phyloP scores from a whole-genome alignment of 163 green algal genomes.

The Scenedesmus sp. region DNA sequence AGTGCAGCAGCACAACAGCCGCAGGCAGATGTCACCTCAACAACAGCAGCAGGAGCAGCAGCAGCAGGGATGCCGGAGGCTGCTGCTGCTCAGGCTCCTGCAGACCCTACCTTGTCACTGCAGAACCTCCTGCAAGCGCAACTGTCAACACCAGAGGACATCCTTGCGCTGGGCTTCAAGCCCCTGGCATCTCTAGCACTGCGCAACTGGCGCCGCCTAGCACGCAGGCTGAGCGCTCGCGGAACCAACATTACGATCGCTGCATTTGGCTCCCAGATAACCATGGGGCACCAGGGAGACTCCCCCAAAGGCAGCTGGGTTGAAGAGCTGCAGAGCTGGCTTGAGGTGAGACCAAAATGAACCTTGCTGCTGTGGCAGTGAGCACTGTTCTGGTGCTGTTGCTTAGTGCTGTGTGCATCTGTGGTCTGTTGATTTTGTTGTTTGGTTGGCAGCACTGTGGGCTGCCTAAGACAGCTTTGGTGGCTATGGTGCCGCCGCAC shows the following conservation, averaged over 20 bases:
- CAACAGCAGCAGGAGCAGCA: neutral
- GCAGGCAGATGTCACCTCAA: neutral
- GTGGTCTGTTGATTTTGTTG: too few species aligned
- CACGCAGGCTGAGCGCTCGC: neutral
- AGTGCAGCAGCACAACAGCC: neutral
- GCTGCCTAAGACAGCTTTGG: too few species aligned
- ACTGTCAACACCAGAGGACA: neutral
- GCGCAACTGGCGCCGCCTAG: neutral
- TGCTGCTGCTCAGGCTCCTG: neutral
- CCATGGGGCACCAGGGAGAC: neutral
- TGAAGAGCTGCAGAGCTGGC: neutral
- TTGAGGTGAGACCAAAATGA: neutral
- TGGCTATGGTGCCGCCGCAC: too few species aligned
- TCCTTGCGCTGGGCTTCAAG: neutral
- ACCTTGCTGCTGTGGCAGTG: too few species aligned
- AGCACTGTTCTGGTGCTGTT: too few species aligned
- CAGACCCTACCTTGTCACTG: neutral
- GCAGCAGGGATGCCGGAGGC: neutral
- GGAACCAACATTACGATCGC: neutral
- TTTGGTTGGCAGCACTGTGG: too few species aligned
- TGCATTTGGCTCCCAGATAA: neutral
- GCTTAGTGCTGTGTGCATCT: too few species aligned
- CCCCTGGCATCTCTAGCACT: neutral
- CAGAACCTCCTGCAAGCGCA: neutral
- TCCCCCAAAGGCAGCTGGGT: neutral